Base-by-base conservation (phyloP, 345 rosid species). In the Brassica nigra region DNA sequence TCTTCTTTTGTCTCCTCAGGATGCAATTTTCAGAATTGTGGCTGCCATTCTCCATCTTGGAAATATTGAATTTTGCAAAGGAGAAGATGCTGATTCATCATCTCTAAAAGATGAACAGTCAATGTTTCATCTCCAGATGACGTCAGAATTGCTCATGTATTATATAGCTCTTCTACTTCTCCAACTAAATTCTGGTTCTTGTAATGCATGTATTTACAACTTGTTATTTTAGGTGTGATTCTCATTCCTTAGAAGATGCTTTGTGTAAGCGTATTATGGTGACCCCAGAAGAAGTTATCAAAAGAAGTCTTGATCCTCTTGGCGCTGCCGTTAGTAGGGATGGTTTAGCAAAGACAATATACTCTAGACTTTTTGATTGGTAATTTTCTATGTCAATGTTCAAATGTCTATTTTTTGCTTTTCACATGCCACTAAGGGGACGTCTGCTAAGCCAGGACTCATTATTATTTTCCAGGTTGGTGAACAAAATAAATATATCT, bases 11-110 rank as follows among this genome's bases (percentile, higher is more conserved):
- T 74, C 64, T 70, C 77, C 70, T 77, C 90, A 94, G 95, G 93
- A 55, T 89, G 97, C 70, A 88, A 90, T 85, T 66, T 94, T 94
- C 79, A 86, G 94, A 65, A 77, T 88, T 54, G 92, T 94, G 61
- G 98, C 98, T 42, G 94, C 94, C 31, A 94, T 94, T 76, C 98
- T 94, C 81, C 98, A 94, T 83, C 94, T 94, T 44, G 97, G 98
- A 39, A 94, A 94, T 52, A 82, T 94, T 64, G 87, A 85, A 70
- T 94, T 94, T 85, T 77, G 83, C 23, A 88, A 79, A 77, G 92
- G 81, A 64, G 92, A 86, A 63, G 96, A 92, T 37, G 84, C 67
- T 73, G 97, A 94, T 78, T 85, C 93, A 15, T 86, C 98, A 9
- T 84, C 84, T 15, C 65, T 92, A 70, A 86, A 87, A 84, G 91